Evolutionary conservation across 345 rosid species (phyloP).

Genomic region (Ailanthus altissimus): DNA sequence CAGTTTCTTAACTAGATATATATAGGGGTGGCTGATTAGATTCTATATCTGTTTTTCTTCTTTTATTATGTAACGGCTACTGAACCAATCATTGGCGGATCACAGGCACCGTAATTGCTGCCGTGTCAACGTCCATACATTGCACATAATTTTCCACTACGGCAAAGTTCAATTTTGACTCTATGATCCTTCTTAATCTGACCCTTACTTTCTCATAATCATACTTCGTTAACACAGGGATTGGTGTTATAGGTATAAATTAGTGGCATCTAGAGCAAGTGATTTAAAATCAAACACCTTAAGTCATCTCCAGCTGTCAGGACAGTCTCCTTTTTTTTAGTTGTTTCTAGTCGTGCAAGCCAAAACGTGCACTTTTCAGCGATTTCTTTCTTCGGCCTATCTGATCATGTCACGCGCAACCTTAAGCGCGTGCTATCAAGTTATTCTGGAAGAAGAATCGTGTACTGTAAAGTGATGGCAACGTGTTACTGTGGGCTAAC

Average conservation of each 20-base stretch:
- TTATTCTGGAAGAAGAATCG: background rate
- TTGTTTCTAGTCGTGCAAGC: constrained; percentile 9
- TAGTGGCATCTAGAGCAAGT: background rate
- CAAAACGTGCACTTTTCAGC: constrained; percentile 12
- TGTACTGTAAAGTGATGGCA: background rate
- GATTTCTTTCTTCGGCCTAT: no score
- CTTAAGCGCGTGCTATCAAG: background rate
- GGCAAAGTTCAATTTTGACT: no score
- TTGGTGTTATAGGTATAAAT: background rate
- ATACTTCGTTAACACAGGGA: background rate
- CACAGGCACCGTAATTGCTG: background rate
- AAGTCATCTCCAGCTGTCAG: constrained; percentile 18
- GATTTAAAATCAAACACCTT: background rate
- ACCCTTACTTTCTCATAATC: background rate
- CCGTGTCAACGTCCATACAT: background rate
- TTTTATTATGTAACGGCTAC: background rate
- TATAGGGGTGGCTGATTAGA: no score
- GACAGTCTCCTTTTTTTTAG: constrained; percentile 9
- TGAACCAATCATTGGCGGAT: constrained; percentile 18
- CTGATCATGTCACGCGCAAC: background rate
- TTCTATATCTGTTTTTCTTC: background rate
- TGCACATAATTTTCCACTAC: background rate
- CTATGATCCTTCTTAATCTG: background rate
- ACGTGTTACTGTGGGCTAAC: background rate
- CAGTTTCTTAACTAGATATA: no score